These are phyloP conservation scores for Talaromyces stipitatus DNA, from an alignment of 495 filamentous ascomycete species.

Conservation along the genomic window DNA sequence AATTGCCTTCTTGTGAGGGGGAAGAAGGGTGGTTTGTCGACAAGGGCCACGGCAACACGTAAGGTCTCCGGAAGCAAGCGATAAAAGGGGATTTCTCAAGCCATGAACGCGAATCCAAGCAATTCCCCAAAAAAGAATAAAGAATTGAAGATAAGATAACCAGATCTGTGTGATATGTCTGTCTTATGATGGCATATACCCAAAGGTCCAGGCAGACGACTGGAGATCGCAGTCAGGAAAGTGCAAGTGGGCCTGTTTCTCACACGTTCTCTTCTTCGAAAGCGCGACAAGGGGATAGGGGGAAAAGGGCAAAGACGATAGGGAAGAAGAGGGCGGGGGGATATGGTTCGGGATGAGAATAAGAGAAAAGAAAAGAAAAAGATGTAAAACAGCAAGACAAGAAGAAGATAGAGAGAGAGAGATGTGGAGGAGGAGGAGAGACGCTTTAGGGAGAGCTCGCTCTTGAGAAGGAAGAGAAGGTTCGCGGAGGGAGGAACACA, in stretches of 20 bases:
- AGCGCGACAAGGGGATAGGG: not conserved
- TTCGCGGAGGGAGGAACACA: slow-evolving; percentile 6
- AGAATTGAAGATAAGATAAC: slow-evolving; percentile 3
- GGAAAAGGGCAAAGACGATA: not conserved
- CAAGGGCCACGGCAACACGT: slow-evolving; percentile 11
- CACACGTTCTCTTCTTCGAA: not conserved
- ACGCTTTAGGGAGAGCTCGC: slow-evolving; percentile 3
- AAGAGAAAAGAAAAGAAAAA: slow-evolving; percentile 8
- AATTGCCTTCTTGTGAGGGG: slow-evolving; percentile 12
- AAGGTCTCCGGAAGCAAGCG: slow-evolving; percentile 21
- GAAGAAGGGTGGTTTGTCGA: slow-evolving; percentile 13
- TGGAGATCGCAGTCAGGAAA: no score
- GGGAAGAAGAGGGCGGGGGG: not conserved
- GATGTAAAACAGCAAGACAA: slow-evolving; percentile 1
- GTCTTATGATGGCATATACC: no score
- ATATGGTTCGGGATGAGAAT: slow-evolving; percentile 1
- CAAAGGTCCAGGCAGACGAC: no score
- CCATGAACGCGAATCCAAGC: slow-evolving; percentile 32
- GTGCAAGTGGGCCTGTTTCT: not conserved
- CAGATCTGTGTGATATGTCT: not conserved
- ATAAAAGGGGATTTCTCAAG: slow-evolving; percentile 24
- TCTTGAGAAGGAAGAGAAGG: slow-evolving; percentile 5
- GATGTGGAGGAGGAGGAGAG: slow-evolving; percentile 8
- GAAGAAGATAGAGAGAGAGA: slow-evolving; percentile 9
- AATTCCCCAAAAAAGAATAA: not conserved